Conservation (phyloP, 306 rosid genomes). For the Comarum palustre region DNA sequence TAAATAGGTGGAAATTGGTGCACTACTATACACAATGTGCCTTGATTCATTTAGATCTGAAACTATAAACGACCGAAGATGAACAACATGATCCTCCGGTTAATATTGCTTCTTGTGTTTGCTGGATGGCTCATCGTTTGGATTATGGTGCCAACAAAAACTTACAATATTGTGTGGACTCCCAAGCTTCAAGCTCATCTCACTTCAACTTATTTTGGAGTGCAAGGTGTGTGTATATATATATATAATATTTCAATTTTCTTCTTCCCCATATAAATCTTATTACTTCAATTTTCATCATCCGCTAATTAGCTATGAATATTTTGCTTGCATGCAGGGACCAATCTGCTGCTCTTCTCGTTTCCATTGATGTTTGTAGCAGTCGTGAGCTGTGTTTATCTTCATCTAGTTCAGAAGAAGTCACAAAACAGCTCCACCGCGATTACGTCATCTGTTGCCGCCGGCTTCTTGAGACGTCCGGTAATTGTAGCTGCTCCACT, state of each 20-base stretch:
- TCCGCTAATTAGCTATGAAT: neutral
- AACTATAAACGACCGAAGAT: neutral
- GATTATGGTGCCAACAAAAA: constrained; percentile 52
- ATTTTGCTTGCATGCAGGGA: constrained; percentile 31
- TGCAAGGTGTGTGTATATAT: constrained; percentile 33
- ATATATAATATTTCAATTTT: too few relatives aligned
- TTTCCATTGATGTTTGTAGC: constrained; percentile 61
- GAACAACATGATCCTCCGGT: constrained; percentile 20
- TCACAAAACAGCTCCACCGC: constrained; percentile 10
- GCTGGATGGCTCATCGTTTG: constrained; percentile 52
- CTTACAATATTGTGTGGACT: constrained; percentile 38
- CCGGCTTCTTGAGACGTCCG: constrained; percentile 43
- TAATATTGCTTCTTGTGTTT: constrained; percentile 35
- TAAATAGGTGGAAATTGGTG: neutral
- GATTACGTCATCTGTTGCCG: constrained; percentile 12
- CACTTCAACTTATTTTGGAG: constrained; percentile 49
- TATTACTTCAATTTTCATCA: neutral
- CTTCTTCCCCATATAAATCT: neutral
- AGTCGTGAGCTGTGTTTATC: constrained; percentile 49
- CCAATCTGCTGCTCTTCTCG: constrained; percentile 52
- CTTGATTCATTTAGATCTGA: neutral
- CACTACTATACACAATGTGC: neutral
- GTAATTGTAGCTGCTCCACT: constrained; percentile 46
- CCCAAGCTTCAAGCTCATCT: constrained; percentile 35
- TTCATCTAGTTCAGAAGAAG: constrained; percentile 40